These are phyloP conservation scores for Podaxis sp. DNA, from an alignment of 768 basidiomycete species.

Conservation along the genomic window DNA sequence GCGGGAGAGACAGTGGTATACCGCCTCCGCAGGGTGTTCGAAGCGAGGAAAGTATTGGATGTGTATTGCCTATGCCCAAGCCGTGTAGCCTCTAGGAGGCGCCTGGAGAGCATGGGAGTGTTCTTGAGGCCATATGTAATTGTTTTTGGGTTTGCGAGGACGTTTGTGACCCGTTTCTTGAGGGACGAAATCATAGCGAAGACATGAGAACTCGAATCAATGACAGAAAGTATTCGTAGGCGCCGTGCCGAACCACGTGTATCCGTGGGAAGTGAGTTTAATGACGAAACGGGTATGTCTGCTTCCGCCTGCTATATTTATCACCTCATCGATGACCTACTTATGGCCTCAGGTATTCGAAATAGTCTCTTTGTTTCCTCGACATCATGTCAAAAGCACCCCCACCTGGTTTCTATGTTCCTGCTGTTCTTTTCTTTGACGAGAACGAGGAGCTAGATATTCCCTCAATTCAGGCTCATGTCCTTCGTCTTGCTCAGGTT, in stretches of 20 bases:
- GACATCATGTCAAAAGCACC: conserved; percentile 38
- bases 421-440: conserved; percentile 73
- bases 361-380: conserved; percentile 10
- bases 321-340: not conserved
- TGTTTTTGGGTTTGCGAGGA: conserved; percentile 37
- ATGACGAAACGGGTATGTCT: not conserved
- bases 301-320: not conserved
- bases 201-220: conserved; percentile 8
- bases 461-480: conserved; percentile 62
- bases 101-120: conserved; percentile 26
- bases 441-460: conserved; percentile 71
- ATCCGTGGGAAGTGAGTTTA: not conserved
- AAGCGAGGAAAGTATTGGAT: conserved; percentile 45
- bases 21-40: conserved; percentile 49
- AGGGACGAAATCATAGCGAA: conserved; percentile 41
- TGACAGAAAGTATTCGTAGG: not conserved
- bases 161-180: conserved; percentile 35
- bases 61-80: conserved; percentile 58
- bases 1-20: conserved; percentile 41
- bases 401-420: conserved; percentile 72
- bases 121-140: conserved; percentile 53
- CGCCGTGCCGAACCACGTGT: conserved; percentile 10
- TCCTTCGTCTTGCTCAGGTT: conserved; percentile 73
- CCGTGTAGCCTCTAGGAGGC: conserved; percentile 28
- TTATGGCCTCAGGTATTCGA: not conserved